Percentiles rank a stretch among this genome's conserved stretches.
Conservation (phyloP, 768 basidiomycete species). For the Amanita subjunquillea region DNA sequence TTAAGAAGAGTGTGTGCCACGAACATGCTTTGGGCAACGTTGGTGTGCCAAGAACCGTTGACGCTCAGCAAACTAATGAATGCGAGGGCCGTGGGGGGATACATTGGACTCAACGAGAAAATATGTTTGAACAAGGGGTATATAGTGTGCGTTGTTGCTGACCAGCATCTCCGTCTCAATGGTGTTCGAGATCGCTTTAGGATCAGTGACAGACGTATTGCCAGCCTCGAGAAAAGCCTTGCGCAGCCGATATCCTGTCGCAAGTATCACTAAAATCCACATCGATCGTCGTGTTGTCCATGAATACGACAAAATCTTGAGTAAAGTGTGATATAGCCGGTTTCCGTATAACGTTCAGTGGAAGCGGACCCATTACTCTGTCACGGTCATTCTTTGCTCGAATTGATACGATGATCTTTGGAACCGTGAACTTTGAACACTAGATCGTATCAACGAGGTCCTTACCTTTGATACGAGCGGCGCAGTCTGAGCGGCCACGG, state of each 20-base stretch:
- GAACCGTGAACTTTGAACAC: neutral
- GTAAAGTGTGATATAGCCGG: constrained; percentile 43
- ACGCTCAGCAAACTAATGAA: constrained; percentile 43
- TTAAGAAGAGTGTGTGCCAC: constrained; percentile 33
- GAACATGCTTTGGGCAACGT: constrained; percentile 21
- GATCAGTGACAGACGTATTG: constrained; percentile 20
- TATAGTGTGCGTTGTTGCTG: constrained; percentile 27
- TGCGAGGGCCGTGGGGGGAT: constrained; percentile 41
- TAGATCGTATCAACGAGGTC: neutral
- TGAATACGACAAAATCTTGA: constrained; percentile 29
- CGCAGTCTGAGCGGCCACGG: constrained; percentile 30
- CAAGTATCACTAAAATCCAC: constrained; percentile 24
- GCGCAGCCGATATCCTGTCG: constrained; percentile 43
- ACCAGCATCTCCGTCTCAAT: constrained; percentile 19
- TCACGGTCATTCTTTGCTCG: neutral
- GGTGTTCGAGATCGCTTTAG: constrained; percentile 16
- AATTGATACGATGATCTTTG: neutral
- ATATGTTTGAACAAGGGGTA: constrained; percentile 11
- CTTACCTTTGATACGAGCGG: constrained; percentile 30
- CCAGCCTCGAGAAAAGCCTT: constrained; percentile 35
- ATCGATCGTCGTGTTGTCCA: constrained; percentile 26
- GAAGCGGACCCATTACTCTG: neutral
- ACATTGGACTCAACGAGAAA: constrained; percentile 34
- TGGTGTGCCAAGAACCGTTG: constrained; percentile 37
- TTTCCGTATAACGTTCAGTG: constrained; percentile 6